A percentile compares a stretch with the other conserved stretches of the same genome.
Conservation (phyloP, 176 grass and related monocot genomes). For the Pharus latifolius region DNA sequence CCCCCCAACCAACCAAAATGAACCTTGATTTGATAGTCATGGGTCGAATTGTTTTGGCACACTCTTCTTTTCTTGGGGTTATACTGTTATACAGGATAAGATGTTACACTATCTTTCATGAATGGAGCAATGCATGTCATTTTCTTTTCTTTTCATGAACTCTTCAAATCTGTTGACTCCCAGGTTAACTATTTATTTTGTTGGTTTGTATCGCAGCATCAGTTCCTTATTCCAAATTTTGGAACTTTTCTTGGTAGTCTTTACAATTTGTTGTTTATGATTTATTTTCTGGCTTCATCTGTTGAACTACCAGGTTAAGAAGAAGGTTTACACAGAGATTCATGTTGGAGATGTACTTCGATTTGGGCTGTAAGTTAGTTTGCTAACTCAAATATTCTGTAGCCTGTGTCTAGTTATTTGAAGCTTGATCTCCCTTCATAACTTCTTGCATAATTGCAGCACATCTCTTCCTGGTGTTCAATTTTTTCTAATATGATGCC, state of each 20-base stretch:
- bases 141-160: background rate
- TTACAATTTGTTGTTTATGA: background rate
- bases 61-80: background rate
- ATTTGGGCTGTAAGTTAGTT: conserved; percentile 89
- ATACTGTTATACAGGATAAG: background rate
- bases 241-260: background rate
- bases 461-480: background rate
- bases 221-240: background rate
- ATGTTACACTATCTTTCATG: background rate
- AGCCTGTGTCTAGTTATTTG: background rate
- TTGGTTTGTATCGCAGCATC: background rate
- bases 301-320: conserved; percentile 47
- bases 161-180: background rate
- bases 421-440: background rate
- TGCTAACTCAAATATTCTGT: background rate
- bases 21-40: background rate
- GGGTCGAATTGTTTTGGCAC: background rate
- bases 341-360: conserved; percentile 90
- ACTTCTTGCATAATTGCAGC: background rate
- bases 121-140: background rate
- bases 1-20: background rate
- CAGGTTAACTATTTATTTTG: background rate
- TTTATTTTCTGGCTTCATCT: conserved; percentile 4
- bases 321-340: conserved; percentile 69
- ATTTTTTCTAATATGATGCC: background rate